These are phyloP conservation scores for Saxophila tyrrhenica DNA, from an alignment of 495 filamentous ascomycete genomes.

Conservation along the genomic window DNA sequence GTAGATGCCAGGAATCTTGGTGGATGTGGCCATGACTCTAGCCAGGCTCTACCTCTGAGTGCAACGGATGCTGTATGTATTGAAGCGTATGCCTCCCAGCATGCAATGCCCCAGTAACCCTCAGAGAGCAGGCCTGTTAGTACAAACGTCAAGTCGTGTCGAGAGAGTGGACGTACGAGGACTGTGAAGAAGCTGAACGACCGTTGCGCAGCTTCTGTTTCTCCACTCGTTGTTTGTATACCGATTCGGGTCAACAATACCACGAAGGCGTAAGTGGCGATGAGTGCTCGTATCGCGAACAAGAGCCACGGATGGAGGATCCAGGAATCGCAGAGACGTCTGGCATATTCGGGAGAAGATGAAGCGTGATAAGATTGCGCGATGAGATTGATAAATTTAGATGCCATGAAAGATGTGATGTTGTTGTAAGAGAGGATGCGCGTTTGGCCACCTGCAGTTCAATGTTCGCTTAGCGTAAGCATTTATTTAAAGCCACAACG, in stretches of 20 bases:
- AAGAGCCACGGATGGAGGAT: conserved; percentile 53
- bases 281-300: conserved; percentile 44
- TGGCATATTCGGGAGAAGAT: not conserved
- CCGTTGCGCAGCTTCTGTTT: conserved; percentile 28
- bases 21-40: conserved; percentile 47
- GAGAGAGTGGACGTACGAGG: too few species aligned
- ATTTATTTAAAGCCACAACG: too few species aligned
- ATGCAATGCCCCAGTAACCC: conserved; percentile 65
- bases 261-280: conserved; percentile 61
- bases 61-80: conserved; percentile 59
- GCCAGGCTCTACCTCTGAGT: conserved; percentile 38
- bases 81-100: conserved; percentile 57
- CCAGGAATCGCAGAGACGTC: conserved; percentile 69
- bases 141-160: too few species aligned
- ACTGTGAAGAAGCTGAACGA: conserved; percentile 74
- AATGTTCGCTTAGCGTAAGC: too few species aligned
- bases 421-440: too few species aligned
- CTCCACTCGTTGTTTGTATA: conserved; percentile 39
- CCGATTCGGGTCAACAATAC: conserved; percentile 57
- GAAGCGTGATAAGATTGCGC: not conserved
- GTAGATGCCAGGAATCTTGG: conserved; percentile 55
- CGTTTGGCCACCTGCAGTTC: too few species aligned
- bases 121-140: too few species aligned
- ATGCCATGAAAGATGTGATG: not conserved
- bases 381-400: not conserved